phyloP scores from a whole-genome alignment of 768 basidiomycete genomes.

The Suillus bovinus region DNA sequence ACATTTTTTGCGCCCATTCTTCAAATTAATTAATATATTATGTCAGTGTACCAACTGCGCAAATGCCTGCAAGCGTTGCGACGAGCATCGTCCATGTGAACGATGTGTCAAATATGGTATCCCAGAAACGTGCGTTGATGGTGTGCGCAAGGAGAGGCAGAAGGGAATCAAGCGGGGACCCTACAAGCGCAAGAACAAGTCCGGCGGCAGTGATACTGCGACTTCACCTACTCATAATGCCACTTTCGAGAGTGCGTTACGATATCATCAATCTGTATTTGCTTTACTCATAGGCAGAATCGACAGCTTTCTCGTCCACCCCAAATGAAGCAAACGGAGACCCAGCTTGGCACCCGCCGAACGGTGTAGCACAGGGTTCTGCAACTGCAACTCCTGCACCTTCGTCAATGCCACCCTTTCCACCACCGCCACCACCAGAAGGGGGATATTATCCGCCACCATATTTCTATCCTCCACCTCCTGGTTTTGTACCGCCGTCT shows the following conservation, averaged over 20 bases:
- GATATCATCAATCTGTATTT: neutral
- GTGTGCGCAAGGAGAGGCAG: conserved; percentile 64
- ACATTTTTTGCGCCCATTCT: neutral
- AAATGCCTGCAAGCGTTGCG: conserved; percentile 56
- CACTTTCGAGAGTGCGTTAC: neutral
- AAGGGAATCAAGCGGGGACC: conserved; percentile 59
- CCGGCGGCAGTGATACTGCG: conserved; percentile 20
- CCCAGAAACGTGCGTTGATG: conserved; percentile 56
- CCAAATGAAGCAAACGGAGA: conserved; percentile 22
- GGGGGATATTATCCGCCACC: conserved; percentile 37
- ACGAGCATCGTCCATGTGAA: conserved; percentile 60
- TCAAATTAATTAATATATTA: conserved; percentile 11
- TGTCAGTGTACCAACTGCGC: conserved; percentile 57
- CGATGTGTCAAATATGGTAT: conserved; percentile 66
- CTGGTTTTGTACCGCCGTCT: conserved; percentile 40
- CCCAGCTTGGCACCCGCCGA: conserved; percentile 33
- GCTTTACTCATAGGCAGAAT: conserved; percentile 15
- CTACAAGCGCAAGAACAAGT: conserved; percentile 53
- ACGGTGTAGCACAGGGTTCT: conserved; percentile 21
- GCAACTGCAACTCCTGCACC: conserved; percentile 21
- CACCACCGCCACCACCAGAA: conserved; percentile 35
- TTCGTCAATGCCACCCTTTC: conserved; percentile 27
- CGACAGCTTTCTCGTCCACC: conserved; percentile 15
- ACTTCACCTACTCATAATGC: conserved; percentile 18
- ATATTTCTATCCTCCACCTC: conserved; percentile 42